Percentiles rank a stretch among this genome's conserved stretches.
These are phyloP conservation scores for Metarhizium guizhouense DNA, from an alignment of 2,329 filamentous ascomycete species.

Conservation along the genomic window DNA sequence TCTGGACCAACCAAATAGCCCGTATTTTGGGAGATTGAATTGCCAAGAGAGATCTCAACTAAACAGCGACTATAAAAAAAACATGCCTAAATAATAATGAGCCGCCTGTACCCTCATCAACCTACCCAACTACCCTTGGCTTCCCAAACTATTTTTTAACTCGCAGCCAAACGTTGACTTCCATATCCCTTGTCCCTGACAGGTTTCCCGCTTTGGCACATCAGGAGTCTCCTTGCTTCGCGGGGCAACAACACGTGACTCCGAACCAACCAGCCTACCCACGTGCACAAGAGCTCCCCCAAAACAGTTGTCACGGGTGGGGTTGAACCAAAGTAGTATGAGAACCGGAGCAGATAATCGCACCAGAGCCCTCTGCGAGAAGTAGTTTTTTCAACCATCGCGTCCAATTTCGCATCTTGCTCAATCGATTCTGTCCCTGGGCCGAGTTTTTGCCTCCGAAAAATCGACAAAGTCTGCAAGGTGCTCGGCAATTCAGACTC, in stretches of 20 bases:
- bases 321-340: not conserved
- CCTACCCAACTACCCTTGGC: too few relatives aligned
- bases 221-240: conserved; percentile 4
- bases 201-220: too few relatives aligned
- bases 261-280: conserved; percentile 19
- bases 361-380: not conserved
- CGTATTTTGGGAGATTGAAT: not conserved
- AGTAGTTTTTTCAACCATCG: not conserved
- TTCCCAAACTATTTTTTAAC: too few relatives aligned
- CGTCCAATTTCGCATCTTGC: not conserved
- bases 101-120: not conserved
- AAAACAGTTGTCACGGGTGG: conserved; percentile 3
- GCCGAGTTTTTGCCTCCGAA: not conserved
- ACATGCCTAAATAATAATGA: too few relatives aligned
- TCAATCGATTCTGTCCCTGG: not conserved
- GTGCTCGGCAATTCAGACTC: not conserved
- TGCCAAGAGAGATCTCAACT: too few relatives aligned
- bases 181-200: too few relatives aligned
- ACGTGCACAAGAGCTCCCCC: conserved; percentile 18
- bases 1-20: not conserved
- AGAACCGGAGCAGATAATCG: not conserved
- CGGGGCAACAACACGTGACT: conserved; percentile 19
- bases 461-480: not conserved
- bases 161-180: too few relatives aligned
- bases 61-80: too few relatives aligned